Evolutionary conservation across 1,284 basidiomycete species (phyloP).

Genomic region (Marasmius fiardii): DNA sequence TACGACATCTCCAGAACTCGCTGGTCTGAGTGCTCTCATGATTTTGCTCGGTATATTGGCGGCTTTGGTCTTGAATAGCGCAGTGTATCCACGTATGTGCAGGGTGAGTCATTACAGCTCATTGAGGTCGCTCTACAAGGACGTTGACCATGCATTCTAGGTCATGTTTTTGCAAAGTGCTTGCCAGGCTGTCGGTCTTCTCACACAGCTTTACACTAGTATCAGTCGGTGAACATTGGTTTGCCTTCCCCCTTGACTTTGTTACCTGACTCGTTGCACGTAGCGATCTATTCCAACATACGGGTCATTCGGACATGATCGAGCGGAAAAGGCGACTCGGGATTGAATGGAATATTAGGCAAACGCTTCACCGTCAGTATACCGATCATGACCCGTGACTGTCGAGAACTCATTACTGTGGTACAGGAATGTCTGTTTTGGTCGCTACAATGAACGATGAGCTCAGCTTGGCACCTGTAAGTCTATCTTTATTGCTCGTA

Average conservation of each 20-base stretch:
- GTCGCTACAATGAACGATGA: conserved; percentile 46
- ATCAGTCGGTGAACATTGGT: conserved; percentile 36
- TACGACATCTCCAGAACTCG: conserved; percentile 32
- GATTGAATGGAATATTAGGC: conserved; percentile 41
- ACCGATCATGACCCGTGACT: neutral
- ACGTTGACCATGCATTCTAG: conserved; percentile 21
- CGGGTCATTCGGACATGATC: conserved; percentile 25
- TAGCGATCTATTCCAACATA: conserved; percentile 37
- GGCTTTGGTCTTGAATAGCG: conserved; percentile 42
- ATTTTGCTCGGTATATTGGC: conserved; percentile 45
- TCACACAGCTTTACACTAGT: conserved; percentile 42
- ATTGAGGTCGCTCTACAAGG: neutral
- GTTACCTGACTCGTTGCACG: conserved; percentile 2
- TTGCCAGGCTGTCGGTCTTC: conserved; percentile 35
- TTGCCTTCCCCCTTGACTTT: neutral
- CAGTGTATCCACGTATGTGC: conserved; percentile 47
- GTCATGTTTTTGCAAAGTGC: conserved; percentile 42
- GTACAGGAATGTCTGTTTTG: conserved; percentile 29
- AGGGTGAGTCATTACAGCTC: conserved; percentile 28
- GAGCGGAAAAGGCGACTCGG: conserved; percentile 30
- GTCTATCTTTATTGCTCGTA: conserved; percentile 13
- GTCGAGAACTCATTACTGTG: neutral
- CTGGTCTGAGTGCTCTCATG: conserved; percentile 35
- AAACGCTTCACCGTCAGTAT: conserved; percentile 30
- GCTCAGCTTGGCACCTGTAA: conserved; percentile 46